Evolutionary conservation across 441 rosid genomes (phyloP).

Genomic region (Erodium texanum): DNA sequence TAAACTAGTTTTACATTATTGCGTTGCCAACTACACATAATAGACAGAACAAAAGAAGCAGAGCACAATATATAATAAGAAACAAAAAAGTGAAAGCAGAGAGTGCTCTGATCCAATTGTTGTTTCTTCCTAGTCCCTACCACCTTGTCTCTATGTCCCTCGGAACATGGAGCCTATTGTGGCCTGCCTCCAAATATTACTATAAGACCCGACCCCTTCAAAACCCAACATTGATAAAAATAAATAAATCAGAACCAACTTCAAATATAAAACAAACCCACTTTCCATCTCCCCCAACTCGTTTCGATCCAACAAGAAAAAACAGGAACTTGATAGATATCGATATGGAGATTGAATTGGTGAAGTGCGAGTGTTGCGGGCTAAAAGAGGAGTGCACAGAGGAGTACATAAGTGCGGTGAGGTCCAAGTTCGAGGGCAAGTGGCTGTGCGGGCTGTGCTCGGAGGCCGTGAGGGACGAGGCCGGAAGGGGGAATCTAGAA

Average conservation of each 20-base stretch:
- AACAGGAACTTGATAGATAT: not conserved
- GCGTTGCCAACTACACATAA: too few relatives aligned
- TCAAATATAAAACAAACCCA: slow-evolving; percentile 17
- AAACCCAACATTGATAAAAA: slow-evolving; percentile 18
- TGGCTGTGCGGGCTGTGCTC: slow-evolving; percentile 97
- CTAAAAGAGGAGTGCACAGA: slow-evolving; percentile 88
- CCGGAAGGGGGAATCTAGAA: slow-evolving; percentile 43
- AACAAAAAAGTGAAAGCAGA: too few relatives aligned
- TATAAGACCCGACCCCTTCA: too few relatives aligned
- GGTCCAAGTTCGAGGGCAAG: slow-evolving; percentile 72
- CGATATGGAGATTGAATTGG: slow-evolving; percentile 77
- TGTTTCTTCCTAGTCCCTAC: too few relatives aligned
- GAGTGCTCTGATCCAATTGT: too few relatives aligned
- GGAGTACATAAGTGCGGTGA: slow-evolving; percentile 58
- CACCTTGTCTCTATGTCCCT: too few relatives aligned
- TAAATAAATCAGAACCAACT: slow-evolving; percentile 1
- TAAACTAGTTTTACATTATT: too few relatives aligned
- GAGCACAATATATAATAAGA: too few relatives aligned
- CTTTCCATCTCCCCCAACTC: slow-evolving; percentile 20
- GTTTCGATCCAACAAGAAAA: not conserved
- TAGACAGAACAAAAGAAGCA: too few relatives aligned
- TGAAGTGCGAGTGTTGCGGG: slow-evolving; percentile 81
- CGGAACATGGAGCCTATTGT: too few relatives aligned
- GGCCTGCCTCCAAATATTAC: too few relatives aligned
- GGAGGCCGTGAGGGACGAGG: slow-evolving; percentile 82